phyloP scores from a whole-genome alignment of 2,329 filamentous ascomycete species.

The Colletotrichum sidae region DNA sequence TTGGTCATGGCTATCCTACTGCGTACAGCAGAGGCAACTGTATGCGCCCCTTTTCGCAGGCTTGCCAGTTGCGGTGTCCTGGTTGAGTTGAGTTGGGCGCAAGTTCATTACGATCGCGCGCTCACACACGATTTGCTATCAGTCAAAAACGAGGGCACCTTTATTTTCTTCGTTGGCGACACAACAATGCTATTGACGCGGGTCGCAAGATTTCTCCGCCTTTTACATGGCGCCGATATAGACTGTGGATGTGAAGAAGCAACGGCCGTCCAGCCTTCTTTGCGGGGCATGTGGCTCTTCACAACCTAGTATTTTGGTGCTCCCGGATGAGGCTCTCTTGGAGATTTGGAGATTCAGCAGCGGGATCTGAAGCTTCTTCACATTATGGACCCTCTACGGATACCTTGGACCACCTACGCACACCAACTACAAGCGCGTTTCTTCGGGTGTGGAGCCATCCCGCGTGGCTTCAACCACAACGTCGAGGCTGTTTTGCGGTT shows the following conservation, averaged over 20 bases:
- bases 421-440: slow-evolving; percentile 33
- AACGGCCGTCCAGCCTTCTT: slow-evolving; percentile 36
- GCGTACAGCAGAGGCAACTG: slow-evolving; percentile 25
- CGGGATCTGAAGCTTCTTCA: slow-evolving; percentile 33
- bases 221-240: slow-evolving; percentile 7
- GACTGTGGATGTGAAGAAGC: slow-evolving; percentile 32
- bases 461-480: slow-evolving; percentile 30
- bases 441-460: slow-evolving; percentile 29
- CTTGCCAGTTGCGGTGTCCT: not conserved
- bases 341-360: slow-evolving; percentile 34
- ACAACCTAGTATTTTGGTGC: slow-evolving; percentile 30
- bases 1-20: slow-evolving; percentile 6
- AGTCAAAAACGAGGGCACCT: too few species aligned
- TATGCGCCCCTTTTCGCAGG: slow-evolving; percentile 12
- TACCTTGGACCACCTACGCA: too few species aligned
- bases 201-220: slow-evolving; percentile 21
- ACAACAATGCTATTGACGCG: too few species aligned
- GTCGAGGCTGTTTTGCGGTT: slow-evolving; percentile 37
- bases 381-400: slow-evolving; percentile 29
- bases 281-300: slow-evolving; percentile 36
- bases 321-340: slow-evolving; percentile 28
- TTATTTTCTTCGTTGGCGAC: too few species aligned
- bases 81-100: not conserved
- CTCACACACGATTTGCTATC: too few species aligned
- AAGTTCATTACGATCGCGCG: too few species aligned